phyloP scores from a whole-genome alignment of 306 rosid species.

The Phaseolus lunatus region DNA sequence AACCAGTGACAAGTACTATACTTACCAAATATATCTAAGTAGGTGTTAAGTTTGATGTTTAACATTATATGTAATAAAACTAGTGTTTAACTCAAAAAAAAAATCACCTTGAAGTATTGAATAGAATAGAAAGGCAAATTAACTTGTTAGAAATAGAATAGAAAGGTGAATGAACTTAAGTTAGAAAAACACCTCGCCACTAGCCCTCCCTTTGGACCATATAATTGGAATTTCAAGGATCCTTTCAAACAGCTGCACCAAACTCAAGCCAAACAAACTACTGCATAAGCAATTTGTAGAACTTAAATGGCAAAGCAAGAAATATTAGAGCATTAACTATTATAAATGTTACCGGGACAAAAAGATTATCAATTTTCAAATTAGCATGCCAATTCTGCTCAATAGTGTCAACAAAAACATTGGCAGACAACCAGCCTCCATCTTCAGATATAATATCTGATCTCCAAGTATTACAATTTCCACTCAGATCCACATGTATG shows the following conservation, averaged over 20 bases:
- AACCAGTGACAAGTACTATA: conserved; percentile 28
- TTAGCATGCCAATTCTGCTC: conserved; percentile 97
- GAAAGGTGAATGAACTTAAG: conserved; percentile 32
- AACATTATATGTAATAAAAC: conserved; percentile 20
- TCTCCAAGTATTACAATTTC: conserved; percentile 92
- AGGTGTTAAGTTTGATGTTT: neutral
- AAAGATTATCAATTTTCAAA: conserved; percentile 77
- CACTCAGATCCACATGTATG: conserved; percentile 80
- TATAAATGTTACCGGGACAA: conserved; percentile 79
- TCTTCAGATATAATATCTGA: conserved; percentile 73
- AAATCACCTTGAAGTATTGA: conserved; percentile 20
- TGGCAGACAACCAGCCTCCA: conserved; percentile 94
- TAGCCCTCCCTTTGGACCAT: conserved; percentile 92
- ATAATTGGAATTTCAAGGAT: conserved; percentile 82
- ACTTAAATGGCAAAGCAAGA: conserved; percentile 37
- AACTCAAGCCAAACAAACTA: conserved; percentile 42
- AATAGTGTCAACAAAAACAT: conserved; percentile 83
- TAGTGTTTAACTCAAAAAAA: neutral
- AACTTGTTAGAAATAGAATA: conserved; percentile 48
- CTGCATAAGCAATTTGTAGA: conserved; percentile 39
- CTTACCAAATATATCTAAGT: neutral
- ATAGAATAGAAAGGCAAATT: conserved; percentile 2
- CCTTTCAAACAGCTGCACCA: conserved; percentile 89
- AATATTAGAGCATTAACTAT: conserved; percentile 35
- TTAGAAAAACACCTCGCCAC: conserved; percentile 88